phyloP scores from a whole-genome alignment of 2,329 filamentous ascomycete species.

The Daldinia sp. region DNA sequence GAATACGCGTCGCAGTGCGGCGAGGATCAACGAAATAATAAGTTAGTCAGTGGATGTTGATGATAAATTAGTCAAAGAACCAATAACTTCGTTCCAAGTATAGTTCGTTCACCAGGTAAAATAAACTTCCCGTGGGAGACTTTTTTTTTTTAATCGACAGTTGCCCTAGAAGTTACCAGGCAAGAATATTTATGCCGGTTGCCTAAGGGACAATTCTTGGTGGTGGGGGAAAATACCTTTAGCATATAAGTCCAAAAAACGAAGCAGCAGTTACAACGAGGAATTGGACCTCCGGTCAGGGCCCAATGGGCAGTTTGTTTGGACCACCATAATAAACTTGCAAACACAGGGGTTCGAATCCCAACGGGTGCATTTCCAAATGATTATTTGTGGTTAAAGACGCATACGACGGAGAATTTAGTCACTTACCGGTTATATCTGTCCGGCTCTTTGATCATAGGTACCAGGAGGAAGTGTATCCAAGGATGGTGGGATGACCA shows the following conservation, averaged over 20 bases:
- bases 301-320: neutral
- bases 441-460: neutral
- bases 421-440: neutral
- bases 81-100: too few species aligned
- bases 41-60: too few species aligned
- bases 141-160: neutral
- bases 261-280: neutral
- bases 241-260: neutral
- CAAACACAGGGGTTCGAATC: neutral
- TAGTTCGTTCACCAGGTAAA: too few species aligned
- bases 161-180: neutral
- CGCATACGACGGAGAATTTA: neutral
- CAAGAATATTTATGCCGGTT: neutral
- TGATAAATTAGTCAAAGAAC: too few species aligned
- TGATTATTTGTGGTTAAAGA: slow-evolving; percentile 2
- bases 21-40: too few species aligned
- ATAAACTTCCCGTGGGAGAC: too few species aligned
- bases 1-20: too few species aligned
- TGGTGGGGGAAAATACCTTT: neutral
- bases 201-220: neutral
- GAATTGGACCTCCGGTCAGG: neutral
- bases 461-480: neutral
- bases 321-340: neutral
- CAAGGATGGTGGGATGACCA: neutral
- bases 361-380: neutral